Conservation (phyloP, 73 alveolate genomes). For the Urostyla sp. region DNA sequence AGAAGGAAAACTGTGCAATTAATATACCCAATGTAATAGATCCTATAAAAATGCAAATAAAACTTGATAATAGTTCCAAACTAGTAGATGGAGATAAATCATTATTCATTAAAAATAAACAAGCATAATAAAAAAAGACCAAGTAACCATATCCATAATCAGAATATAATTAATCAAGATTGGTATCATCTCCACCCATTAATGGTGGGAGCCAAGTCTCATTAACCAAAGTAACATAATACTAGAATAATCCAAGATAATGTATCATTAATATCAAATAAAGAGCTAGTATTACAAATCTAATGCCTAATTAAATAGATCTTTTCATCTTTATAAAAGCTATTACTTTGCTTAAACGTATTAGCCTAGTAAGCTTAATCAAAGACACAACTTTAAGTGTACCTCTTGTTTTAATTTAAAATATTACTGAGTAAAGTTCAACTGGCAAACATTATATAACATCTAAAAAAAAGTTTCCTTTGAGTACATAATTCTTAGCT, state of each 20-base stretch:
- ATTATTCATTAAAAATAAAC: not conserved
- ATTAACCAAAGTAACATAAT: not conserved
- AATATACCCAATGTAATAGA: slow-evolving; percentile 9
- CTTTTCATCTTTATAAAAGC: slow-evolving; percentile 22
- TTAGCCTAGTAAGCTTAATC: slow-evolving; percentile 12
- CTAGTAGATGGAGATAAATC: slow-evolving; percentile 5
- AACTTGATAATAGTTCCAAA: not conserved
- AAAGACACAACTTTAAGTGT: slow-evolving; percentile 15
- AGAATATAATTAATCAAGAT: not conserved
- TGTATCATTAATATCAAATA: slow-evolving; percentile 24
- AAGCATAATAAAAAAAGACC: slow-evolving; percentile 22
- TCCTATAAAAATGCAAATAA: slow-evolving; percentile 21
- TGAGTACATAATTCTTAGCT: slow-evolving; percentile 3
- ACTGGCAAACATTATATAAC: not conserved
- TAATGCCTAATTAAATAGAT: slow-evolving; percentile 12
- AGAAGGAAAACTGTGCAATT: slow-evolving; percentile 2
- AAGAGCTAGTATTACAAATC: not conserved
- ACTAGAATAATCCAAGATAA: slow-evolving; percentile 22
- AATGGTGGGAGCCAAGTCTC: slow-evolving; percentile 17
- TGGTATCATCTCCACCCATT: slow-evolving; percentile 37
- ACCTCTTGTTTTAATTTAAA: not conserved
- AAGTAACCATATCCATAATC: slow-evolving; percentile 14
- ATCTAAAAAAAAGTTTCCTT: slow-evolving; percentile 31
- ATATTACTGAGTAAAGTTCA: slow-evolving; percentile 3
- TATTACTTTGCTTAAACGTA: slow-evolving; percentile 9